Evolutionary conservation across 495 filamentous ascomycete genomes (phyloP).

Genomic region (Thermothielavioides terrestris): DNA sequence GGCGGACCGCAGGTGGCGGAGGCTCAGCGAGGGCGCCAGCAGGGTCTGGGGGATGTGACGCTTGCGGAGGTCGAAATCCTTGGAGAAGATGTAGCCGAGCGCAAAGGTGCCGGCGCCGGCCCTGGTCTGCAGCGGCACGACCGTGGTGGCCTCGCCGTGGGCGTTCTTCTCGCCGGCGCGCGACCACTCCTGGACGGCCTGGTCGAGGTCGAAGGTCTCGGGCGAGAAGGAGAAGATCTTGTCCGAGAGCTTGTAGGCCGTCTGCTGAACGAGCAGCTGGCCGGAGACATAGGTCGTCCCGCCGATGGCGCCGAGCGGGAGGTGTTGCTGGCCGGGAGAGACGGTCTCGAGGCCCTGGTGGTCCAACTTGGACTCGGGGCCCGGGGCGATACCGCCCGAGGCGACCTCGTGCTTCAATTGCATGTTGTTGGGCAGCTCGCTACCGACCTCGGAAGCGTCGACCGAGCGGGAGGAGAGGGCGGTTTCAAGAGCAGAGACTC

Average conservation of each 20-base stretch:
- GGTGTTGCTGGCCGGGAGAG: slow-evolving; percentile 42
- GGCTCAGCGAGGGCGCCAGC: slow-evolving; percentile 71
- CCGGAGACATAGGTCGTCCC: slow-evolving; percentile 88
- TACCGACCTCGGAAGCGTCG: slow-evolving; percentile 5
- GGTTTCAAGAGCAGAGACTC: slow-evolving; percentile 13
- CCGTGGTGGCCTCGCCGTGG: slow-evolving; percentile 67
- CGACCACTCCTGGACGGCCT: slow-evolving; percentile 70
- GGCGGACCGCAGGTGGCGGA: slow-evolving; percentile 70
- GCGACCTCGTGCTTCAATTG: slow-evolving; percentile 20
- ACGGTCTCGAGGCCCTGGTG: slow-evolving; percentile 29
- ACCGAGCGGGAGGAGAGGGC: slow-evolving; percentile 10
- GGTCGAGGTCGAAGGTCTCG: slow-evolving; percentile 81
- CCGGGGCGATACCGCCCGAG: slow-evolving; percentile 14
- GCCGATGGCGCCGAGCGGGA: slow-evolving; percentile 57
- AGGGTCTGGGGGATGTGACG: slow-evolving; percentile 84
- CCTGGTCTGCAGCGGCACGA: slow-evolving; percentile 76
- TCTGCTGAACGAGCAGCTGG: slow-evolving; percentile 89
- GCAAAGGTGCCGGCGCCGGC: slow-evolving; percentile 86
- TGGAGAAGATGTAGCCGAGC: slow-evolving; percentile 93
- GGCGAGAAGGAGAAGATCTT: slow-evolving; percentile 96
- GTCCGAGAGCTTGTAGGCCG: slow-evolving; percentile 86
- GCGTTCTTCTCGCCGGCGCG: slow-evolving; percentile 58
- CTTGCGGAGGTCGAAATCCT: slow-evolving; percentile 87
- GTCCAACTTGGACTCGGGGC: not conserved
- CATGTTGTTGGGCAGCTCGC: slow-evolving; percentile 15